Conservation (phyloP, 208 protist species). For the Giardia muris region DNA sequence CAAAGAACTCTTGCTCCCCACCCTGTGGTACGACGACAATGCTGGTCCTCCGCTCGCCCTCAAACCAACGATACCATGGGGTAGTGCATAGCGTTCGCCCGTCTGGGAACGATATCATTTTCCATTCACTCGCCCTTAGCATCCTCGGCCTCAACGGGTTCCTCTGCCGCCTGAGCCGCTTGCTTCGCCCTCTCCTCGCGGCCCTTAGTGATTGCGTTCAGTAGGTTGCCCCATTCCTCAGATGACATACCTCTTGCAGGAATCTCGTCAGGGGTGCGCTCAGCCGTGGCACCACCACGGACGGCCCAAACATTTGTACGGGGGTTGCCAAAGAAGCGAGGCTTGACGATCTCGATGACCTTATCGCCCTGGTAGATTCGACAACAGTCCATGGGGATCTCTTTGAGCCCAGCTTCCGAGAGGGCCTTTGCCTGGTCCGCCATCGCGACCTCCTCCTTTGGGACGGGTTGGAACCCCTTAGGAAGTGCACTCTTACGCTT, state of each 20-base stretch:
- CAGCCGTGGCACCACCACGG: not conserved
- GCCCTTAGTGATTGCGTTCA: not conserved
- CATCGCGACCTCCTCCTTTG: not conserved
- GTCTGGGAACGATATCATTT: not conserved
- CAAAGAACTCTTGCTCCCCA: not conserved
- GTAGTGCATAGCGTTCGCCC: not conserved
- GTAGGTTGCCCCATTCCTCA: not conserved
- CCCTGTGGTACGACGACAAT: not conserved
- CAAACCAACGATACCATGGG: not conserved
- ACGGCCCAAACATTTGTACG: not conserved
- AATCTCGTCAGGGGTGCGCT: not conserved
- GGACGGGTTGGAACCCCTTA: not conserved
- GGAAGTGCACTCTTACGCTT: not conserved
- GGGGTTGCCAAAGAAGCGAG: not conserved
- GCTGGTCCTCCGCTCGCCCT: not conserved
- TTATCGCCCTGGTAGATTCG: conserved; percentile 2
- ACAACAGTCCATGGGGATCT: not conserved
- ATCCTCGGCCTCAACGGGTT: not conserved
- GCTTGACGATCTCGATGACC: not conserved
- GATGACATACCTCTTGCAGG: not conserved
- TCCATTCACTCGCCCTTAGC: not conserved
- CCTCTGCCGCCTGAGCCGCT: not conserved
- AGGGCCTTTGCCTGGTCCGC: not conserved
- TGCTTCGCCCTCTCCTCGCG: not conserved
- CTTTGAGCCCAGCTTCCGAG: not conserved